Evolutionary conservation across 805 yeast genomes (phyloP).

Genomic region (Komagataella mondaviorum): DNA sequence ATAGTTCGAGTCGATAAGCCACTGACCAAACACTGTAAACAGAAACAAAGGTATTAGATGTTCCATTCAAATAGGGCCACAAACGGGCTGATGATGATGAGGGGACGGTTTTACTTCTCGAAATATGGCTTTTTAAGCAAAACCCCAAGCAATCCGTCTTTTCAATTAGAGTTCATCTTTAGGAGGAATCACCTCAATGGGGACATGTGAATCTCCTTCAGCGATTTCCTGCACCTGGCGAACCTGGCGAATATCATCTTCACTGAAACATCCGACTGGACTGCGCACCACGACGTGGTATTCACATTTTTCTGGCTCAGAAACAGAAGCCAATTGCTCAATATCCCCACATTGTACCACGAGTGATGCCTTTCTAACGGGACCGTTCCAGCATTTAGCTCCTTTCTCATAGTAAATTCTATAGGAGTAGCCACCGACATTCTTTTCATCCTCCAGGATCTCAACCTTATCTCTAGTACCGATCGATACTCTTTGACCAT

Average conservation of each 20-base stretch:
- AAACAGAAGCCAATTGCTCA: slow-evolving; percentile 44
- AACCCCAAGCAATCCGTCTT: too few relatives aligned
- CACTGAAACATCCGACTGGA: slow-evolving; percentile 28
- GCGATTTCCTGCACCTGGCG: neutral
- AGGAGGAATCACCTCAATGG: neutral
- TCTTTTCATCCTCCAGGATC: slow-evolving; percentile 5
- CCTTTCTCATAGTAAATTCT: slow-evolving; percentile 39
- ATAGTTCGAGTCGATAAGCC: neutral
- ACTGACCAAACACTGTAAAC: neutral
- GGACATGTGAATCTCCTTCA: neutral
- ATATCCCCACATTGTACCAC: slow-evolving; percentile 53
- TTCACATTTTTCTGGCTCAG: slow-evolving; percentile 84
- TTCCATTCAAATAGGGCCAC: neutral
- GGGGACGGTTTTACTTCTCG: neutral
- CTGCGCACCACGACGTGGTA: slow-evolving; percentile 41
- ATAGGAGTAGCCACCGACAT: slow-evolving; percentile 2
- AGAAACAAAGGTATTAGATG: neutral
- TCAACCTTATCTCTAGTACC: slow-evolving; percentile 22
- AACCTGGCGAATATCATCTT: neutral
- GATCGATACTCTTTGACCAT: slow-evolving; percentile 31
- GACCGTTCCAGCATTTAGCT: slow-evolving; percentile 90
- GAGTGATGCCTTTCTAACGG: slow-evolving; percentile 57
- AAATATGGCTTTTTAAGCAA: neutral
- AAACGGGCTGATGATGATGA: neutral
- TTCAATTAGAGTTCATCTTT: neutral